Conservation (phyloP, 805 yeast species). For the Tetrapisispora taiwanensis region DNA sequence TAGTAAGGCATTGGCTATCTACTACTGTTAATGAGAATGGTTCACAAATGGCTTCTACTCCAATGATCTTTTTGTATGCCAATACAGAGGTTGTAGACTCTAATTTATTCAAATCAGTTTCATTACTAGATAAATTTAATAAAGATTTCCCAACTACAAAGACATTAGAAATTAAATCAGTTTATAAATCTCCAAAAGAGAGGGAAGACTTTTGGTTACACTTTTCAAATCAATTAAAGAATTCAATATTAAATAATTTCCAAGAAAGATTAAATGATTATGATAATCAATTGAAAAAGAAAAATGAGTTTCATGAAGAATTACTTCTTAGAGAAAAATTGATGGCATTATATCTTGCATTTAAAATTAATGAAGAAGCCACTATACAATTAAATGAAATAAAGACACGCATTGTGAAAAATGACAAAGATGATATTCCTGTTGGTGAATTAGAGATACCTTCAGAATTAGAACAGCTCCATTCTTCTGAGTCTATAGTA, state of each 20-base stretch:
- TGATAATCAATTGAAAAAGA: conserved; percentile 4
- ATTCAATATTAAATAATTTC: conserved; percentile 18
- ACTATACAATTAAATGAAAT: conserved; percentile 12
- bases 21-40: neutral
- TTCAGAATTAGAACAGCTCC: conserved; percentile 6
- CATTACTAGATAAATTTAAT: conserved; percentile 24
- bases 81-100: conserved; percentile 25
- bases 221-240: conserved; percentile 16
- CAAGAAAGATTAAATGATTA: conserved; percentile 16
- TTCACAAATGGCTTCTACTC: conserved; percentile 3
- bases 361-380: conserved; percentile 23
- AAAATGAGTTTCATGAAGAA: conserved; percentile 6
- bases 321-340: conserved; percentile 17
- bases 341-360: conserved; percentile 18
- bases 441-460: conserved; percentile 19
- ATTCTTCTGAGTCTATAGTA: conserved; percentile 6
- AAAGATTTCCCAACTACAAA: conserved; percentile 26
- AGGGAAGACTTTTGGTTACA: conserved; percentile 24
- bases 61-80: conserved; percentile 22
- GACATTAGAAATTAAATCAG: conserved; percentile 25
- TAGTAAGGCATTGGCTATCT: conserved; percentile 70
- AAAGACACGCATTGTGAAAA: conserved; percentile 5
- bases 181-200: conserved; percentile 26
- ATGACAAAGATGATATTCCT: conserved; percentile 5
- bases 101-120: conserved; percentile 25